Evolutionary conservation across 2,329 filamentous ascomycete species (phyloP), one percentile per base, ranked within the genome.

Genomic region (Xylariaceae sp.): DNA sequence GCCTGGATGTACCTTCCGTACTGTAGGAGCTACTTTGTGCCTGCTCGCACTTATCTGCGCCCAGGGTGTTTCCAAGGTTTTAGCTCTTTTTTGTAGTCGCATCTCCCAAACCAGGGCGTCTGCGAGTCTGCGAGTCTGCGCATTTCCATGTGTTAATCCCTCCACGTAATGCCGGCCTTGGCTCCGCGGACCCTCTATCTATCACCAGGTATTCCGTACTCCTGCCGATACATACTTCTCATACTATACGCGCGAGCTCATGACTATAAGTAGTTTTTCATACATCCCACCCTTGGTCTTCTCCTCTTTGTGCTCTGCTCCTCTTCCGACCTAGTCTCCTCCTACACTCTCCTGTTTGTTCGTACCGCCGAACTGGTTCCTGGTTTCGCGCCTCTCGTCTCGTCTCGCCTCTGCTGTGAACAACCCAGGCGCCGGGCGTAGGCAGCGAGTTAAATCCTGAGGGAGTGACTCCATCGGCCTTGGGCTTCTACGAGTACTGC

Each of bases 141-240:
- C 55, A 53, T 63, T 65, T 63, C 57, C 35, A 47, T 62, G 57
- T 61, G 42, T 60, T 53, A 53, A 65, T 64, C 51, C 47, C 56
- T 64, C 63, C 59, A 62, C 59, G 59, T 64, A 64, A 65, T 64
- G 51, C 56, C 60, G 49, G 59, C 55, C 57, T 53, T 47, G 57
- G 49, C 52, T 53, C 49, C 48, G 4, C 51, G n/a, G 10, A 56
- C 45, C 37, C 53, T 58, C 55, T 56, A 45, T 13, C 42, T 45
- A 45, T 45, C 42, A n/a, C 23, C 23, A 30, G 5, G 23, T 30
- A 30, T 30, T 30, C 23, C 23, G 23, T 30, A 30, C 23, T 30
- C 23, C 23, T 30, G 5, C 23, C 23, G 23, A 45, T 45, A 45
- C 5, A 48, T 52, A 23, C 45, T n/a, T 18, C 17, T 18, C 17